Conservation (phyloP, 1,284 basidiomycete species). For the Tausonia pullulans region DNA sequence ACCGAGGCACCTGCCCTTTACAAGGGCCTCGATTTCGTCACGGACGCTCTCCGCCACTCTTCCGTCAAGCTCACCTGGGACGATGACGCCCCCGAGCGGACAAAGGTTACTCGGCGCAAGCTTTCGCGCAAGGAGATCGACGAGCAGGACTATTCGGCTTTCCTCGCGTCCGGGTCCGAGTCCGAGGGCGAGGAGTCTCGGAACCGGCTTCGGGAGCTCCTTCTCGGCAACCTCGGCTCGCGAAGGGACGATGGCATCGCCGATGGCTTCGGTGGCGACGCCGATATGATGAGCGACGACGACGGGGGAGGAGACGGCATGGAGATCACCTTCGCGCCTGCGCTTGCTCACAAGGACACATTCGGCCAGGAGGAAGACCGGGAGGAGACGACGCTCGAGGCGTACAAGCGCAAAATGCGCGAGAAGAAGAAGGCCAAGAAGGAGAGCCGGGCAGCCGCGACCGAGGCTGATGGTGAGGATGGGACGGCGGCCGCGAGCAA, state of each 20-base stretch:
- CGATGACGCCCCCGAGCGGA: slow-evolving; percentile 86
- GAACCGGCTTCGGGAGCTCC: slow-evolving; percentile 16
- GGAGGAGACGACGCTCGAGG: slow-evolving; percentile 54
- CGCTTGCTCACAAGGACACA: slow-evolving; percentile 37
- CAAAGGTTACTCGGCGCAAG: slow-evolving; percentile 62
- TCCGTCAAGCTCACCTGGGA: slow-evolving; percentile 99
- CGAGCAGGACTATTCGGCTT: slow-evolving; percentile 73
- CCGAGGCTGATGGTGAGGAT: slow-evolving; percentile 23
- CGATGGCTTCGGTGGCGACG: slow-evolving; percentile 23
- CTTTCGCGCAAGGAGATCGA: slow-evolving; percentile 76
- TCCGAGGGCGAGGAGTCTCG: slow-evolving; percentile 38
- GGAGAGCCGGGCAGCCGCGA: slow-evolving; percentile 34
- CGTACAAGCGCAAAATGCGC: slow-evolving; percentile 72
- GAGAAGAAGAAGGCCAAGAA: slow-evolving; percentile 66
- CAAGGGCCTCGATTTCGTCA: slow-evolving; percentile 81
- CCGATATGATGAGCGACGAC: slow-evolving; percentile 34
- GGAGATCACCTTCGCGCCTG: slow-evolving; percentile 88
- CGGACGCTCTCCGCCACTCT: slow-evolving; percentile 94
- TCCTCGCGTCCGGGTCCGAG: slow-evolving; percentile 59
- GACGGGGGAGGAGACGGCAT: slow-evolving; percentile 45
- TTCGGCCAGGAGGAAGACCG: slow-evolving; percentile 31
- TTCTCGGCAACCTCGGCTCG: slow-evolving; percentile 15
- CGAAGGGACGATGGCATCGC: slow-evolving; percentile 2
- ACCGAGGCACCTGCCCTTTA: slow-evolving; percentile 56
- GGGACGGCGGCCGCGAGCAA: slow-evolving; percentile 1